These are phyloP conservation scores for Aleurites moluccanus DNA, from an alignment of 441 rosid species.

Conservation along the genomic window DNA sequence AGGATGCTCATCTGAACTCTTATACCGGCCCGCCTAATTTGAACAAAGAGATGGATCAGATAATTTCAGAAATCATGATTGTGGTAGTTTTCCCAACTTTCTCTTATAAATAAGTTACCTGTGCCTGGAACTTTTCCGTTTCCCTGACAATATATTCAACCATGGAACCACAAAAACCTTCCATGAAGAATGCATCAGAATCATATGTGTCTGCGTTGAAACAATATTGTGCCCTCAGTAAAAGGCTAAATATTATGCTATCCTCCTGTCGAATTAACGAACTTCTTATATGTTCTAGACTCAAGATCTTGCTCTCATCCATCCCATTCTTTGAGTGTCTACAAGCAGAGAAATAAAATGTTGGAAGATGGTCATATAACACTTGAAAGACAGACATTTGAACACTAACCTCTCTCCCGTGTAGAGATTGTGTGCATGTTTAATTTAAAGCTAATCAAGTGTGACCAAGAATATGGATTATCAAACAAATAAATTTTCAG, in stretches of 20 bases:
- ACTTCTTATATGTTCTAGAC: constrained; percentile 53
- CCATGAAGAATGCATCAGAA: constrained; percentile 53
- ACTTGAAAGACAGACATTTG: background rate
- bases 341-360: background rate
- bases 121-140: constrained; percentile 73
- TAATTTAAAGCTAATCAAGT: background rate
- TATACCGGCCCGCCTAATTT: constrained; percentile 64
- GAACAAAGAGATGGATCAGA: constrained; percentile 7
- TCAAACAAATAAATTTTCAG: background rate
- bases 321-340: constrained; percentile 39
- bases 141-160: constrained; percentile 67
- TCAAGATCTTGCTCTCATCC: constrained; percentile 59
- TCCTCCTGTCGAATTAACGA: constrained; percentile 69
- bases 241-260: constrained; percentile 63
- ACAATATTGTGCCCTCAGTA: constrained; percentile 67
- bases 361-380: background rate
- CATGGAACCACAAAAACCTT: constrained; percentile 65
- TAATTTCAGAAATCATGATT: background rate
- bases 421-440: background rate
- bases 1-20: constrained; percentile 76
- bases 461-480: no score
- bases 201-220: constrained; percentile 68
- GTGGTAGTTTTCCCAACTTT: background rate
- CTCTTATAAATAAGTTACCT: constrained; percentile 35
- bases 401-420: no score